Evolutionary conservation across 129 eudicot genomes (phyloP), one percentile per base, ranked within the genome.

Genomic region (Tanacetum coccineum): DNA sequence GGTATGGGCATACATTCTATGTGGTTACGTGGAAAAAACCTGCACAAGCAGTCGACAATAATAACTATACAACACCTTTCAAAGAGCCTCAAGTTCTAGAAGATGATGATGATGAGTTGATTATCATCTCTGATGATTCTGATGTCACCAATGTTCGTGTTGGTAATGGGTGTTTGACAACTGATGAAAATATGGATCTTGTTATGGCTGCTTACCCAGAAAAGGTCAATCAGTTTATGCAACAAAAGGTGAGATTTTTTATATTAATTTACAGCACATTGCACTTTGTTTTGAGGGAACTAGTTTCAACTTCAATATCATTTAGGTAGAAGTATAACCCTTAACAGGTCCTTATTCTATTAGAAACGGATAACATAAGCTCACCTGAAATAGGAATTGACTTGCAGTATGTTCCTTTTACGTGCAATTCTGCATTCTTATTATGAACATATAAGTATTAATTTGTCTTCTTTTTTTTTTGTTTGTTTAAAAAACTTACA

Each of bases 161-260:
- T 48, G 82, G 78, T 48, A 74, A 81, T 49, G 95, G 88, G 40
- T 69, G 82, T 76, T 71, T 80, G 70, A 77, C 67, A 59, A 86
- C 95, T 0, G 99, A 94, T 78, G 99, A 94, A 82, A 84, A 89
- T 80, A 76, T 87, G 86, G 86, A 82, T 74, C 99, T 89, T 57
- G 95, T 87, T 61, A 67, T 22, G 50, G 71, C 80, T 22, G 95
- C 99, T 22, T 94, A 80, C 75, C 90, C 93, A 0, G 87, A 82
- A 28, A 82, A 82, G 57, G 83, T 81, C 18, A 46, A 70, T 45
- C 81, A 76, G 9, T 94, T 86, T 69, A 66, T 77, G 63, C 81
- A 66, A 86, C 83, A 82, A 67, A 89, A 82, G 96, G 97, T 94
- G 68, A 68, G 19, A 30, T 12, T 28, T 20, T 68, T 10, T 25